A percentile compares a stretch with the other conserved stretches of the same genome.
phyloP scores from a whole-genome alignment of 148 eudicot genomes.

The Persicaria maculosa region DNA sequence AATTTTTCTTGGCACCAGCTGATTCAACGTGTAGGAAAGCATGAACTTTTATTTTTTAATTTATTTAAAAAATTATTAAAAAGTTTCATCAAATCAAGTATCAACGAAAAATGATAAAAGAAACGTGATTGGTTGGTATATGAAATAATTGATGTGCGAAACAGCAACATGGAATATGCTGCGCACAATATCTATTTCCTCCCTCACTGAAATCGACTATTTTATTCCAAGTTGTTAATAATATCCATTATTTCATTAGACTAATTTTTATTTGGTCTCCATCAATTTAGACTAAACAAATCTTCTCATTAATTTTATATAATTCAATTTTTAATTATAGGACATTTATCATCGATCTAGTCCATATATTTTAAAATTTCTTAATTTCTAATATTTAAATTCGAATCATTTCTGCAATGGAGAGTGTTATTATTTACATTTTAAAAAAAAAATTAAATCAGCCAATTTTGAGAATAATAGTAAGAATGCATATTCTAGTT shows the following conservation, averaged over 20 bases:
- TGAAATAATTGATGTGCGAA: neutral
- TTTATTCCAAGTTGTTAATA: neutral
- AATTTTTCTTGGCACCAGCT: no score
- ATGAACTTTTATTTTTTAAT: neutral
- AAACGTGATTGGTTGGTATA: neutral
- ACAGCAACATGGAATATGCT: neutral
- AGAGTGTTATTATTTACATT: no score
- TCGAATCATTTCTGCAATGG: no score
- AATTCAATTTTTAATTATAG: neutral
- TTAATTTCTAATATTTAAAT: neutral
- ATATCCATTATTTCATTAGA: neutral
- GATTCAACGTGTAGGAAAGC: neutral
- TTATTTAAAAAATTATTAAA: neutral
- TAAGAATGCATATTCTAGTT: no score
- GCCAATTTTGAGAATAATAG: no score
- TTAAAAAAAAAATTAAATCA: no score
- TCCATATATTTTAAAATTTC: neutral
- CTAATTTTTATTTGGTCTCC: neutral
- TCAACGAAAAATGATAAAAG: neutral
- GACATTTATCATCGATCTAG: neutral
- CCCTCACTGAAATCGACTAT: neutral
- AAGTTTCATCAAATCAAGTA: no score
- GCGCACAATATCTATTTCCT: slow-evolving; percentile 4
- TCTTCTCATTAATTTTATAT: neutral
- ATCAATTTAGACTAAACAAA: neutral